Conservation (phyloP, 2,329 filamentous ascomycete species). For the Pyricularia pennisetigena region DNA sequence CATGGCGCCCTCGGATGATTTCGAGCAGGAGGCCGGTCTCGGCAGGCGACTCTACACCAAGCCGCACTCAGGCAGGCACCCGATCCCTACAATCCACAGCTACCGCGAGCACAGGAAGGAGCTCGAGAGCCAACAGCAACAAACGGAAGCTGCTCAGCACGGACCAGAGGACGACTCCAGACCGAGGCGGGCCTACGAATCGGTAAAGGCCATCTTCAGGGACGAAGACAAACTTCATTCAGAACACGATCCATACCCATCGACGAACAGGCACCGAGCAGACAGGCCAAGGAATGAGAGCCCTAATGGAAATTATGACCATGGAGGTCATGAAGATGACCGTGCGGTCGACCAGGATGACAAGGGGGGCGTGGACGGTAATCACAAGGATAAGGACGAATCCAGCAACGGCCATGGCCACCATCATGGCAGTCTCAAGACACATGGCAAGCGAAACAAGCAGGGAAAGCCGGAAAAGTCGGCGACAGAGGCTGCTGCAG, state of each 20-base stretch:
- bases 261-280: conserved; percentile 21
- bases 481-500: conserved; percentile 25
- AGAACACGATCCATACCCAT: conserved; percentile 24
- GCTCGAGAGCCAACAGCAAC: conserved; percentile 1
- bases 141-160: conserved; percentile 15
- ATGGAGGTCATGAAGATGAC: neutral
- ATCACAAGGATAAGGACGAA: conserved; percentile 3
- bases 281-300: conserved; percentile 8
- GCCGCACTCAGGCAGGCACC: conserved; percentile 5
- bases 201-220: conserved; percentile 25
- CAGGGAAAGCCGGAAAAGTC: conserved; percentile 16
- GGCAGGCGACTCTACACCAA: conserved; percentile 2
- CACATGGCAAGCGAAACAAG: conserved; percentile 7
- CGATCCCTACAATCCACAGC: conserved; percentile 6
- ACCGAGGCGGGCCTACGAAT: conserved; percentile 22
- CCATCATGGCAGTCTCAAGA: neutral
- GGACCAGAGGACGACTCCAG: conserved; percentile 24
- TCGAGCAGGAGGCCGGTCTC: conserved; percentile 3
- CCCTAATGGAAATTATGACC: neutral
- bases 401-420: neutral
- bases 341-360: conserved; percentile 1
- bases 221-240: conserved; percentile 19
- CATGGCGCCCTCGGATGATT: conserved; percentile 1
- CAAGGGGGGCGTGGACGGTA: conserved; percentile 11
- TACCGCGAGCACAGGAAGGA: conserved; percentile 7